These are phyloP conservation scores for Exophiala spinifera DNA, from an alignment of 2,329 filamentous ascomycete genomes.

Conservation along the genomic window DNA sequence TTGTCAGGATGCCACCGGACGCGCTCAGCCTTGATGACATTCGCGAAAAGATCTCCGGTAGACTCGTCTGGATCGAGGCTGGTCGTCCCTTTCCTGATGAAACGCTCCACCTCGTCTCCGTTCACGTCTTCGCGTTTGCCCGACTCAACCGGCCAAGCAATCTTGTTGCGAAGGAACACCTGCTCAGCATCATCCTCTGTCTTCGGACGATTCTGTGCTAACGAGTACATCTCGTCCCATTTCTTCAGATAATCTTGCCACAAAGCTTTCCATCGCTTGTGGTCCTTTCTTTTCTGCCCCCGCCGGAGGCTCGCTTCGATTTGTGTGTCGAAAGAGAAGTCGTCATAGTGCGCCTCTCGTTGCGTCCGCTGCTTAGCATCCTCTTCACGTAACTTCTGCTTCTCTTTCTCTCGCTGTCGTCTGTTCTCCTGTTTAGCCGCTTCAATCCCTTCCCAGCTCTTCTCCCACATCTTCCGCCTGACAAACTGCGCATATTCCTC, in stretches of 20 bases:
- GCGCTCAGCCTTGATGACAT: slow-evolving; percentile 74
- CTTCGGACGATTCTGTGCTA: slow-evolving; percentile 23
- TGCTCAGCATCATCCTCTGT: slow-evolving; percentile 16
- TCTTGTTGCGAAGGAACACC: slow-evolving; percentile 40
- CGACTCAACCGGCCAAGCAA: slow-evolving; percentile 72
- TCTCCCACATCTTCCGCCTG: slow-evolving; percentile 89
- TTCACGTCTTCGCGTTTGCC: slow-evolving; percentile 57
- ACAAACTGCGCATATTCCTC: slow-evolving; percentile 89
- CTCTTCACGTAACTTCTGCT: slow-evolving; percentile 41
- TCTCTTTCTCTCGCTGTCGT: slow-evolving; percentile 49
- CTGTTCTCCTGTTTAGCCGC: slow-evolving; percentile 68
- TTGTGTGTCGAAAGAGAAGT: slow-evolving; percentile 53
- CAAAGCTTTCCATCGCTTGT: slow-evolving; percentile 53
- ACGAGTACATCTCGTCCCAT: slow-evolving; percentile 57
- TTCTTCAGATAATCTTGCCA: slow-evolving; percentile 64
- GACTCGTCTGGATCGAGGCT: slow-evolving; percentile 18
- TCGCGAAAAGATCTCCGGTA: slow-evolving; percentile 37
- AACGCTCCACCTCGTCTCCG: slow-evolving; percentile 62
- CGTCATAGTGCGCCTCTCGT: slow-evolving; percentile 7
- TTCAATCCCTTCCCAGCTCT: slow-evolving; percentile 77
- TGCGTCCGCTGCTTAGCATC: slow-evolving; percentile 5
- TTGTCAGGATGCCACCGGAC: slow-evolving; percentile 98
- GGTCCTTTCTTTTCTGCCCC: slow-evolving; percentile 61
- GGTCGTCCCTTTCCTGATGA: slow-evolving; percentile 54
- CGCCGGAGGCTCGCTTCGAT: slow-evolving; percentile 67